A percentile compares a stretch with the other conserved stretches of the same genome.
Conservation (phyloP, 495 filamentous ascomycete species). For the Neurospora tetrasperma region DNA sequence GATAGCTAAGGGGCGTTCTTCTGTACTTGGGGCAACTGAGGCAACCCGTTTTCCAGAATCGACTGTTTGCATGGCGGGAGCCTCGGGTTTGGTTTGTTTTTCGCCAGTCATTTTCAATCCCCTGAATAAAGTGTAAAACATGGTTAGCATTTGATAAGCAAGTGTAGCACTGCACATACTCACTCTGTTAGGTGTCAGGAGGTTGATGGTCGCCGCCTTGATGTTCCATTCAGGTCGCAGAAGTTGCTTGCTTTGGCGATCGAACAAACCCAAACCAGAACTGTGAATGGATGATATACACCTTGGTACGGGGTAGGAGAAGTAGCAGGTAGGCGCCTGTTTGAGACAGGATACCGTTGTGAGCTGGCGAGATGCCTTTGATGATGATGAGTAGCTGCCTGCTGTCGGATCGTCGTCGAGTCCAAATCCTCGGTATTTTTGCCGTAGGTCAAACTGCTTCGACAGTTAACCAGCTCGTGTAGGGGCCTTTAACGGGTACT, state of each 20-base stretch:
- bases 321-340: not conserved
- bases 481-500: not conserved
- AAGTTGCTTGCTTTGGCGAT: not conserved
- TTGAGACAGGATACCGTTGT: not conserved
- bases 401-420: not conserved
- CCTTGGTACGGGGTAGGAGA: not conserved
- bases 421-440: not conserved
- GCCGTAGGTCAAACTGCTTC: not conserved
- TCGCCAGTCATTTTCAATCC: not conserved
- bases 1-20: not conserved
- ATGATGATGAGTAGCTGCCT: not conserved
- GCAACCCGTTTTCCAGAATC: not conserved
- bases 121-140: not conserved
- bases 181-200: not conserved
- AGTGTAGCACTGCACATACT: not conserved
- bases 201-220: not conserved
- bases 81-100: not conserved
- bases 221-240: not conserved
- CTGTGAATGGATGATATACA: not conserved
- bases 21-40: not conserved
- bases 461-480: not conserved
- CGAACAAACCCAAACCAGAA: not conserved
- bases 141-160: not conserved
- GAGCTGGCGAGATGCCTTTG: not conserved
- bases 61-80: not conserved